A percentile compares a stretch with the other conserved stretches of the same genome.
Conservation (phyloP, 768 basidiomycete species). For the Termitomyces sp. region DNA sequence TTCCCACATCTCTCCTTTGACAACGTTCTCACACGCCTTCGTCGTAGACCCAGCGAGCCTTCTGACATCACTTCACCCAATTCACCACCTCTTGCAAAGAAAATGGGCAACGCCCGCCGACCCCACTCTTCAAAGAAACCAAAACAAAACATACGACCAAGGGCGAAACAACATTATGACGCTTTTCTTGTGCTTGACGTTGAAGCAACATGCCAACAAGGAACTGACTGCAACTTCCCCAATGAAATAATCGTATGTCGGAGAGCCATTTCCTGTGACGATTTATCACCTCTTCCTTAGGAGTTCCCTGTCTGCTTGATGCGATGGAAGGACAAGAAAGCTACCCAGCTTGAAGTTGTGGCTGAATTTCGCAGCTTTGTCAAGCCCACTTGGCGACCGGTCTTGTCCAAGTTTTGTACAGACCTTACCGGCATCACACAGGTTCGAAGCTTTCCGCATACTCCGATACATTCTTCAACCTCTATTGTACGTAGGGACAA, state of each 20-base stretch:
- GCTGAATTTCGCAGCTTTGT: constrained; percentile 89
- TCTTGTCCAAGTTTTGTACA: constrained; percentile 79
- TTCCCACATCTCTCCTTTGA: neutral
- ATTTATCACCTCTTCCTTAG: constrained; percentile 29
- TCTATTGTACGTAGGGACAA: constrained; percentile 47
- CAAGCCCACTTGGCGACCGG: constrained; percentile 80
- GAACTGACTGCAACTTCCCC: constrained; percentile 74
- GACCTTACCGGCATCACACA: constrained; percentile 89
- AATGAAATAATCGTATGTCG: constrained; percentile 90
- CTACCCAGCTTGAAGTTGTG: constrained; percentile 58
- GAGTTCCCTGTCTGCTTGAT: constrained; percentile 93
- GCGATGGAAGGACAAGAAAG: constrained; percentile 67
- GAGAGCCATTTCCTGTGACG: neutral
- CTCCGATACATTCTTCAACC: neutral
- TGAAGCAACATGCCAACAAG: constrained; percentile 75
- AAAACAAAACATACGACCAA: constrained; percentile 8
- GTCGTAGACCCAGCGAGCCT: constrained; percentile 1
- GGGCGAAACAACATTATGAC: constrained; percentile 50
- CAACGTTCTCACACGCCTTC: constrained; percentile 8
- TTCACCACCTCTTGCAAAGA: neutral
- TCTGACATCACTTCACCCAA: neutral
- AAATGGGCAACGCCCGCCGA: constrained; percentile 12
- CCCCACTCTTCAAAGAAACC: constrained; percentile 12
- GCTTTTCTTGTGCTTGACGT: constrained; percentile 87
- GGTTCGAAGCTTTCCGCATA: constrained; percentile 37